phyloP scores from a whole-genome alignment of 441 rosid genomes.

The Adansonia madagascariensis region DNA sequence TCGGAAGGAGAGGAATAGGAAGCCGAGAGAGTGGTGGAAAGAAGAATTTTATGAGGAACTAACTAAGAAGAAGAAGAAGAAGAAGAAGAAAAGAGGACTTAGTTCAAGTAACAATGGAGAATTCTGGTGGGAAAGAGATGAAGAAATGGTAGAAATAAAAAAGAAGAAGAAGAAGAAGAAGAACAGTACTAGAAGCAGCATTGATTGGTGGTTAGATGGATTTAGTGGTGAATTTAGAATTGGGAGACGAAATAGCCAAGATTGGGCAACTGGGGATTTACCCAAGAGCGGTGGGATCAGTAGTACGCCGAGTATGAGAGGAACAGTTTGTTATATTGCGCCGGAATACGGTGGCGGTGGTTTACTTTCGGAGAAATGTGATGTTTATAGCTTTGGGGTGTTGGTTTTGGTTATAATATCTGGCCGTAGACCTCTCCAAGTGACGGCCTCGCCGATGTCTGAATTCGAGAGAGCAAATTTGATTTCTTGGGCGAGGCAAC shows the following conservation, averaged over 20 bases:
- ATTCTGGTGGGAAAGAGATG: conserved; percentile 74
- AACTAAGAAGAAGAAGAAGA: conserved; percentile 51
- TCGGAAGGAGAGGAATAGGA: conserved; percentile 54
- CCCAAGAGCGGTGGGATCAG: conserved; percentile 85
- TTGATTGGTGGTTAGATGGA: conserved; percentile 85
- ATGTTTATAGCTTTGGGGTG: conserved; percentile 84
- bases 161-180: conserved; percentile 43
- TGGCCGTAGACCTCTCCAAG: conserved; percentile 85
- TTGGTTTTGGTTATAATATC: conserved; percentile 75
- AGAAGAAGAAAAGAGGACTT: conserved; percentile 48
- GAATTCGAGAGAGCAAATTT: conserved; percentile 90
- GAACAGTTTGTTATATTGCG: conserved; percentile 86
- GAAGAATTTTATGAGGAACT: conserved; percentile 92
- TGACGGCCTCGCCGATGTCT: conserved; percentile 82
- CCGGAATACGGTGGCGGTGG: conserved; percentile 91
- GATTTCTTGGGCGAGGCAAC: conserved; percentile 86
- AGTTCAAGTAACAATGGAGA: conserved; percentile 49
- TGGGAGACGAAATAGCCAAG: conserved; percentile 64
- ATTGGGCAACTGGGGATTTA: conserved; percentile 65
- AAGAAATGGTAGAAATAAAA: conserved; percentile 44
- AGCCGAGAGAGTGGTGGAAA: conserved; percentile 96
- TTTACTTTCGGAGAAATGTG: conserved; percentile 73
- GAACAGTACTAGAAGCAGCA: conserved; percentile 46
- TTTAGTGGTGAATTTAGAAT: conserved; percentile 63
- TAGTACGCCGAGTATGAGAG: conserved; percentile 93